phyloP scores from a whole-genome alignment of 257 asterid genomes.

The Solanum ossicruentum region DNA sequence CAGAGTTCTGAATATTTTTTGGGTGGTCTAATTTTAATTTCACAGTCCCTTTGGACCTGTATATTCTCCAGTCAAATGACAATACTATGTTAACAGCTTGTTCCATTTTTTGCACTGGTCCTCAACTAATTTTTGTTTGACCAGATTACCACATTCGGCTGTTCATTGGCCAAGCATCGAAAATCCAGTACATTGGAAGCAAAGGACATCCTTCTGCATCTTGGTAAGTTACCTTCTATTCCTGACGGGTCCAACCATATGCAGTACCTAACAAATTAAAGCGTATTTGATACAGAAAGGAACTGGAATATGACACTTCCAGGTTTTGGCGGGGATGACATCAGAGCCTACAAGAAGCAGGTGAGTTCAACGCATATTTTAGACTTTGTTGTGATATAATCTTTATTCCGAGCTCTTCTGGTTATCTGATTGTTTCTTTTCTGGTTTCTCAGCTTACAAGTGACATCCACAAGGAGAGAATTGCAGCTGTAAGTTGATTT shows the following conservation, averaged over 20 bases:
- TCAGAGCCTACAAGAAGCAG: conserved; percentile 64
- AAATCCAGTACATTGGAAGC: conserved; percentile 83
- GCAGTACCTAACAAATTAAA: conserved; percentile 10
- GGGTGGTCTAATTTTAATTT: not conserved
- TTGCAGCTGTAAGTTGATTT: conserved; percentile 49
- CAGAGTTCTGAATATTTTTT: not conserved
- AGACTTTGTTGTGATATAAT: not conserved
- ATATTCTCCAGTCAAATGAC: not conserved
- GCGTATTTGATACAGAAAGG: conserved; percentile 43
- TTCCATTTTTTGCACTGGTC: not conserved
- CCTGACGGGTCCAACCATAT: not conserved
- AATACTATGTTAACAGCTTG: not conserved
- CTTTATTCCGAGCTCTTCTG: not conserved
- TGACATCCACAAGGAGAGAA: conserved; percentile 79
- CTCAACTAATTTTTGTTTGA: not conserved
- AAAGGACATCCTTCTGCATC: conserved; percentile 80
- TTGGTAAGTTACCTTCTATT: conserved; percentile 35
- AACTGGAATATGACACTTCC: conserved; percentile 88
- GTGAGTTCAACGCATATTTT: conserved; percentile 16
- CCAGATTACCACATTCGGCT: conserved; percentile 77
- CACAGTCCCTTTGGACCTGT: not conserved
- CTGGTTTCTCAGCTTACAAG: conserved; percentile 38
- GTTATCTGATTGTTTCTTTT: not conserved
- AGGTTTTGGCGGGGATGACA: conserved; percentile 91
- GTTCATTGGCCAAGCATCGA: conserved; percentile 88